These are phyloP conservation scores for Solanum dulcamara DNA, from an alignment of 257 asterid genomes.

Conservation along the genomic window DNA sequence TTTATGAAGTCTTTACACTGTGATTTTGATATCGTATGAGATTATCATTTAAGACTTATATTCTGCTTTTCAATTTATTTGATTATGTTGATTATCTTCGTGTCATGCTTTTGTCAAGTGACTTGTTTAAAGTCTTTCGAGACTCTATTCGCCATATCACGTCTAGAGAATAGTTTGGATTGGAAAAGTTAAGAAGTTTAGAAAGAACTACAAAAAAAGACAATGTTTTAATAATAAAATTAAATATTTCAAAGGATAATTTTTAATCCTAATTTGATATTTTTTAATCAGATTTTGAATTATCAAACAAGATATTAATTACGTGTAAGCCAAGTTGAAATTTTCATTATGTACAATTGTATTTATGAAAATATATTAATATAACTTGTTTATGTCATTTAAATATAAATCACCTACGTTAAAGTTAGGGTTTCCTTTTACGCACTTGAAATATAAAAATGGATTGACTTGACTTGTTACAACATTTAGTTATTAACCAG, in stretches of 20 bases:
- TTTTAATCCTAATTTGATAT: not conserved
- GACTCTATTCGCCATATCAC: too few species aligned
- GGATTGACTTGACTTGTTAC: not conserved
- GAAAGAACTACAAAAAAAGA: not conserved
- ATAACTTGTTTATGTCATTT: not conserved
- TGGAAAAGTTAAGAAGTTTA: not conserved
- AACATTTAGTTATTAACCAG: not conserved
- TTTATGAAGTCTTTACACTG: too few species aligned
- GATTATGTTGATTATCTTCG: too few species aligned
- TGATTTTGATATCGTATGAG: too few species aligned
- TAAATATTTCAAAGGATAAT: not conserved
- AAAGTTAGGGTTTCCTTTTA: not conserved
- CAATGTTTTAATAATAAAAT: not conserved
- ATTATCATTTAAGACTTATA: too few species aligned
- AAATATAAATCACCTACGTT: not conserved
- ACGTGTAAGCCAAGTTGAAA: not conserved
- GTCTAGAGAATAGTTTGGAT: too few species aligned
- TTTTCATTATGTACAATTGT: not conserved
- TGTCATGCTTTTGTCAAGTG: too few species aligned
- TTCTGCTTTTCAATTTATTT: too few species aligned
- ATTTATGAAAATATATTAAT: not conserved
- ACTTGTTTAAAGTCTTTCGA: too few species aligned
- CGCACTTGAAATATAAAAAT: not conserved
- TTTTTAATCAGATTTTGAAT: not conserved
- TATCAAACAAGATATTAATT: not conserved